These are phyloP conservation scores for Puccinia horiana DNA, from an alignment of 1,284 basidiomycete genomes.

Conservation along the genomic window DNA sequence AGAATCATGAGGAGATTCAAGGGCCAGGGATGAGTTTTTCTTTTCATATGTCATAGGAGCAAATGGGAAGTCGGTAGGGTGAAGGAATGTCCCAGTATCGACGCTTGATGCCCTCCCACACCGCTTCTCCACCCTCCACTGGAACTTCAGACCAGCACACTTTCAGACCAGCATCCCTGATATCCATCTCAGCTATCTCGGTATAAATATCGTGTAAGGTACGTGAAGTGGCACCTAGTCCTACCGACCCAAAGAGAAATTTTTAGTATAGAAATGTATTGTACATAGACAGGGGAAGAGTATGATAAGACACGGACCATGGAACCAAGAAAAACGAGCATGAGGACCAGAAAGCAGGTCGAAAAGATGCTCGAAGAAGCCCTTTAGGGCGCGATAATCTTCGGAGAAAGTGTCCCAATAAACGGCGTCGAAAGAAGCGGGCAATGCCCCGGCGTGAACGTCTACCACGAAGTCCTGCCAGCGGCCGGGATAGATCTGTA, in stretches of 20 bases:
- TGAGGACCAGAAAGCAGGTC: slow-evolving; percentile 24
- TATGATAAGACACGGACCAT: slow-evolving; percentile 14
- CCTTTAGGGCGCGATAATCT: slow-evolving; percentile 27
- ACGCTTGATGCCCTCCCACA: slow-evolving; percentile 47
- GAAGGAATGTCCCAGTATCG: slow-evolving; percentile 46
- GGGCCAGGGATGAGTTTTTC: not conserved
- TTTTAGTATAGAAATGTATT: not conserved
- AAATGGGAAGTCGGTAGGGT: slow-evolving; percentile 40
- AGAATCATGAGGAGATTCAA: no score
- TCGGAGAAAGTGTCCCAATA: slow-evolving; percentile 50
- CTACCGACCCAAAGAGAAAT: not conserved
- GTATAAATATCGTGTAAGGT: slow-evolving; percentile 46
- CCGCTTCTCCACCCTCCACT: slow-evolving; percentile 36
- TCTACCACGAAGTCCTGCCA: slow-evolving; percentile 71
- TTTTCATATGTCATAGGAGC: slow-evolving; percentile 35
- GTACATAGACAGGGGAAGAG: not conserved
- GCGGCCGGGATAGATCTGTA: slow-evolving; percentile 79
- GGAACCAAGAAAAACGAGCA: slow-evolving; percentile 47
- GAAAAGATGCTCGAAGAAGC: slow-evolving; percentile 33
- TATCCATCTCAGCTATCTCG: slow-evolving; percentile 40
- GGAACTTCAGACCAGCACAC: slow-evolving; percentile 39
- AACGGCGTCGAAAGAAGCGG: slow-evolving; percentile 36
- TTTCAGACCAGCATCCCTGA: slow-evolving; percentile 23
- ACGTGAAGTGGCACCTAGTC: slow-evolving; percentile 43
- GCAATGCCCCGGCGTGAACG: not conserved